Conservation (phyloP, 306 rosid species). For the Prunus mume region DNA sequence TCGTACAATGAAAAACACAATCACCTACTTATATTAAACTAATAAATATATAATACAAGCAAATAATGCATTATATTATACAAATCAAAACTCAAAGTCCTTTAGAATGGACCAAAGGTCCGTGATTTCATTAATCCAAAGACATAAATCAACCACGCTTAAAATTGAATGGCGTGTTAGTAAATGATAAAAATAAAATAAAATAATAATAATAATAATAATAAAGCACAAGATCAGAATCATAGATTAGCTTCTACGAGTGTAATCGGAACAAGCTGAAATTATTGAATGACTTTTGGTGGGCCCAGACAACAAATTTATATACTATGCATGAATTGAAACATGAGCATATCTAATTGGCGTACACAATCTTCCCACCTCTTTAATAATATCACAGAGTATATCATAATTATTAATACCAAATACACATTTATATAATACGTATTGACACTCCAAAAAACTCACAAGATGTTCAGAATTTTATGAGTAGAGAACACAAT, state of each 20-base stretch:
- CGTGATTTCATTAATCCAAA: constrained; percentile 13
- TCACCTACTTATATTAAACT: constrained; percentile 11
- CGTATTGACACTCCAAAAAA: no score
- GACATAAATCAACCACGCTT: constrained; percentile 4
- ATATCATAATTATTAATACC: background rate
- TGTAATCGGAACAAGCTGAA: constrained; percentile 32
- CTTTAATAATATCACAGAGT: constrained; percentile 21
- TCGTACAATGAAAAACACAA: constrained; percentile 23
- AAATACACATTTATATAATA: no score
- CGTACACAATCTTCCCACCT: constrained; percentile 40
- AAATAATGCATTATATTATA: background rate
- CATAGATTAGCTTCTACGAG: constrained; percentile 1
- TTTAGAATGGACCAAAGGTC: constrained; percentile 31
- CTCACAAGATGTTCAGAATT: no score
- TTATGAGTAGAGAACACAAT: background rate
- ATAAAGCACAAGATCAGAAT: background rate
- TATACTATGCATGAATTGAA: constrained; percentile 45
- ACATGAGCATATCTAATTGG: constrained; percentile 21
- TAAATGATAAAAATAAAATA: background rate
- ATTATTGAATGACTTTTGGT: constrained; percentile 10
- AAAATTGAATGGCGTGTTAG: background rate
- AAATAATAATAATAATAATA: background rate
- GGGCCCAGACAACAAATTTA: constrained; percentile 39
- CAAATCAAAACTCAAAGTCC: constrained; percentile 1
- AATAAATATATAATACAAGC: background rate